These are phyloP conservation scores for Quercus parvula DNA, from an alignment of 306 rosid species.

Conservation along the genomic window DNA sequence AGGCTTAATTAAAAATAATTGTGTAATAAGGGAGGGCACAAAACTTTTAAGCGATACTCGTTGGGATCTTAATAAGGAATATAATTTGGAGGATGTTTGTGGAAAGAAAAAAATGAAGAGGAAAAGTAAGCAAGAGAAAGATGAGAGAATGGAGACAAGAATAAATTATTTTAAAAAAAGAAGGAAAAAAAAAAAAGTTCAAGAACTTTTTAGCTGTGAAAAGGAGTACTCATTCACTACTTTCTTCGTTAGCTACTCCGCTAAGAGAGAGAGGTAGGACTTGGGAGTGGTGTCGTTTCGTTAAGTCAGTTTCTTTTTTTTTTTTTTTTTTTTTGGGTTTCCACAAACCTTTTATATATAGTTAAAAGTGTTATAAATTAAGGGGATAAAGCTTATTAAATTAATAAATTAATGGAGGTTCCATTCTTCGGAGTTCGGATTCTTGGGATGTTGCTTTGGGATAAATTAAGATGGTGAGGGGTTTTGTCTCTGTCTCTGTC, in stretches of 20 bases:
- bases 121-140: constrained; percentile 21
- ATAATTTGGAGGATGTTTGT: constrained; percentile 25
- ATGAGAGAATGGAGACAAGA: background rate
- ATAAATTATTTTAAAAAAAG: no score
- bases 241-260: background rate
- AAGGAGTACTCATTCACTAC: background rate
- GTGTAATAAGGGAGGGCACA: no score
- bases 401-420: background rate
- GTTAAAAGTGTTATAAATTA: no score
- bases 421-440: constrained; percentile 4
- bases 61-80: no score
- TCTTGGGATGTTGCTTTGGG: constrained; percentile 5
- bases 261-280: background rate
- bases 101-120: constrained; percentile 21
- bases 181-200: background rate
- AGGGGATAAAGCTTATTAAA: no score
- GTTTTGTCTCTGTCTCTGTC: background rate
- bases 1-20: no score
- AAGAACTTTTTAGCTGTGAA: background rate
- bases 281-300: background rate
- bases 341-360: no score
- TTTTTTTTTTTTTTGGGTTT: background rate
- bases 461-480: background rate
- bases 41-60: no score
- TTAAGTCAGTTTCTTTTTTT: background rate